A percentile compares a stretch with the other conserved stretches of the same genome.
These are phyloP conservation scores for Psidium guajava DNA, from an alignment of 345 rosid genomes.

Conservation along the genomic window DNA sequence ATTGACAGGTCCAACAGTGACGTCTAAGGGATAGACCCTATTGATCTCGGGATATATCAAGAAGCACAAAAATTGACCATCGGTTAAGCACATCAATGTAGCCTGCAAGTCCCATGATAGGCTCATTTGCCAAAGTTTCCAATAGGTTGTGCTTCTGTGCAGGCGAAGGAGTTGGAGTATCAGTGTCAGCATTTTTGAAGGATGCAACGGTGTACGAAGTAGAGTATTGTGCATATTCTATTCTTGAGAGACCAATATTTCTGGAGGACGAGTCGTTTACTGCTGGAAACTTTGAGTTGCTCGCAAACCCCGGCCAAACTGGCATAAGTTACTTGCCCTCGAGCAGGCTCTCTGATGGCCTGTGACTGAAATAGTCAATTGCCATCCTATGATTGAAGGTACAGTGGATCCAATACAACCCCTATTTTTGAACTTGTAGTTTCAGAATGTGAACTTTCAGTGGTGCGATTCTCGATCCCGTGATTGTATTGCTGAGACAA, in stretches of 20 bases:
- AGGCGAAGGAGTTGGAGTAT: slow-evolving; percentile 90
- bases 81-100: background rate
- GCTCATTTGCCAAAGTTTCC: background rate
- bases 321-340: background rate
- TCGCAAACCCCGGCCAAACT: background rate
- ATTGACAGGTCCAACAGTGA: background rate
- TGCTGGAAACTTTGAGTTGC: slow-evolving; percentile 38
- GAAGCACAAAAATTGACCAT: background rate
- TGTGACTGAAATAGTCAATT: background rate
- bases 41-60: background rate
- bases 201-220: slow-evolving; percentile 43
- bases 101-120: background rate
- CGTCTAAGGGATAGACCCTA: background rate
- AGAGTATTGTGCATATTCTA: slow-evolving; percentile 63
- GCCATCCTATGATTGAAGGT: background rate
- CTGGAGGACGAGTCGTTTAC: slow-evolving; percentile 6
- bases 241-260: slow-evolving; percentile 35
- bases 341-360: background rate
- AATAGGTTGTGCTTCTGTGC: background rate
- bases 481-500: background rate
- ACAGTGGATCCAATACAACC: background rate
- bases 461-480: background rate
- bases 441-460: background rate
- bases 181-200: slow-evolving; percentile 45
- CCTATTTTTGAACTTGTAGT: background rate